These are phyloP conservation scores for Helenozyma baotianmanensis DNA, from an alignment of 805 yeast species.

Conservation along the genomic window DNA sequence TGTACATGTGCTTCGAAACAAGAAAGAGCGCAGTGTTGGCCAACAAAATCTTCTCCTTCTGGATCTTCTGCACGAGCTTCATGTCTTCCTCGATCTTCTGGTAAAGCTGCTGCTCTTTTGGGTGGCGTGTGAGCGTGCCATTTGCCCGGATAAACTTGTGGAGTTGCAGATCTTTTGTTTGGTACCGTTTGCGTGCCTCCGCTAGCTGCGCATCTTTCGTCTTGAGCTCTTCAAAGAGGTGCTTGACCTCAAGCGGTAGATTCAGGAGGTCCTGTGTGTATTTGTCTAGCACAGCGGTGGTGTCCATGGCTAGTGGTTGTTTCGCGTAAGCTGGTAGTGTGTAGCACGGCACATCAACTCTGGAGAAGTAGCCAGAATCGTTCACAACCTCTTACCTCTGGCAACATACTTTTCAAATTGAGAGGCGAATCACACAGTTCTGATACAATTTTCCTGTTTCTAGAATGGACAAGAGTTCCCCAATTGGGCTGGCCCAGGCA, in stretches of 20 bases:
- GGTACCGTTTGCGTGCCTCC: conserved; percentile 62
- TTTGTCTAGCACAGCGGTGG: conserved; percentile 61
- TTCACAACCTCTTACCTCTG: too few species aligned
- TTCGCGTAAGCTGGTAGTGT: background rate
- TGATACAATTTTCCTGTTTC: too few species aligned
- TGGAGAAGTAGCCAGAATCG: too few species aligned
- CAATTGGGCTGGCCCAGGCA: too few species aligned
- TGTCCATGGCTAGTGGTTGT: conserved; percentile 55
- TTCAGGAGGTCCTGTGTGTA: conserved; percentile 66
- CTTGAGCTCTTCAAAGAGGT: conserved; percentile 72
- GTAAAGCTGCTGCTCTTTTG: conserved; percentile 68
- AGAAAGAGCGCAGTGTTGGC: conserved; percentile 82
- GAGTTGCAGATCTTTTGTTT: conserved; percentile 69
- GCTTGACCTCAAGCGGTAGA: conserved; percentile 81
- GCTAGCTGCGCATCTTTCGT: conserved; percentile 61
- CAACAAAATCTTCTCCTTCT: conserved; percentile 70
- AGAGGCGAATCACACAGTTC: too few species aligned
- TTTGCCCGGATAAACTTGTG: conserved; percentile 79
- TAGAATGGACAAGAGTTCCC: too few species aligned
- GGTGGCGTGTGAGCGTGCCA: conserved; percentile 76
- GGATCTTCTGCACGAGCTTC: conserved; percentile 54
- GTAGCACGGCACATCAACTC: too few species aligned
- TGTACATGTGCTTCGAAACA: conserved; percentile 67
- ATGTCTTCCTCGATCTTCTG: conserved; percentile 67
- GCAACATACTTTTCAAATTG: too few species aligned